Evolutionary conservation across 176 grass and related monocot species (phyloP).

Genomic region (Coix lacrymajobi): DNA sequence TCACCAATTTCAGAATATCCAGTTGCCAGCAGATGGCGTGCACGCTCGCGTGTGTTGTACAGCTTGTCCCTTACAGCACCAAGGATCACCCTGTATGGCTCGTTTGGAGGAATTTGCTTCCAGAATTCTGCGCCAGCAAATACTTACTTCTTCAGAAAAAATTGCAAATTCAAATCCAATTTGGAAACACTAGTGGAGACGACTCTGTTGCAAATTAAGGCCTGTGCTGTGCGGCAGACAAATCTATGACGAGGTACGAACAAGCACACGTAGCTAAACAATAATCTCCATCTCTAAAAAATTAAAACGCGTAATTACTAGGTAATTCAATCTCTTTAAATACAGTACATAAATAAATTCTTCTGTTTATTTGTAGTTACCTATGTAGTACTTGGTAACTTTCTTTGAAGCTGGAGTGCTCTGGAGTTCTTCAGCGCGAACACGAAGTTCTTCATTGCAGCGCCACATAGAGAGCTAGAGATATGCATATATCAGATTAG

Average conservation of each 20-base stretch:
- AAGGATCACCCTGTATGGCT: constrained; percentile 86
- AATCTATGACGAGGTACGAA: too few relatives aligned
- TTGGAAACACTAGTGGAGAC: too few relatives aligned
- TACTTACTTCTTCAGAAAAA: background rate
- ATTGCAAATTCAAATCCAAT: too few relatives aligned
- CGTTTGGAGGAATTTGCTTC: constrained; percentile 59
- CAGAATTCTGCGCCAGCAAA: constrained; percentile 63
- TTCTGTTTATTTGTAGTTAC: background rate
- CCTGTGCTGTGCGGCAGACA: too few relatives aligned
- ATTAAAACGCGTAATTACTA: background rate
- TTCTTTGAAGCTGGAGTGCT: constrained; percentile 24
- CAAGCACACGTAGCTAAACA: too few relatives aligned
- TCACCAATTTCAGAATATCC: constrained; percentile 54
- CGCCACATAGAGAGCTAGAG: constrained; percentile 91
- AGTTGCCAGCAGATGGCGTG: constrained; percentile 43
- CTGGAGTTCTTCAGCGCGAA: constrained; percentile 42
- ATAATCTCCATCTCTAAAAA: background rate
- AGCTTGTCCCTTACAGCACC: constrained; percentile 77
- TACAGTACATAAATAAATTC: background rate
- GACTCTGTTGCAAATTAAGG: too few relatives aligned
- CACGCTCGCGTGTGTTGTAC: constrained; percentile 69
- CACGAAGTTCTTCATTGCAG: constrained; percentile 67
- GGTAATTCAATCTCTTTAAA: background rate
- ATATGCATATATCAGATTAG: background rate
- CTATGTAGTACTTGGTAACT: constrained; percentile 75